phyloP scores from a whole-genome alignment of 805 yeast genomes.

The Zygosaccharomyces gambellarensis region DNA sequence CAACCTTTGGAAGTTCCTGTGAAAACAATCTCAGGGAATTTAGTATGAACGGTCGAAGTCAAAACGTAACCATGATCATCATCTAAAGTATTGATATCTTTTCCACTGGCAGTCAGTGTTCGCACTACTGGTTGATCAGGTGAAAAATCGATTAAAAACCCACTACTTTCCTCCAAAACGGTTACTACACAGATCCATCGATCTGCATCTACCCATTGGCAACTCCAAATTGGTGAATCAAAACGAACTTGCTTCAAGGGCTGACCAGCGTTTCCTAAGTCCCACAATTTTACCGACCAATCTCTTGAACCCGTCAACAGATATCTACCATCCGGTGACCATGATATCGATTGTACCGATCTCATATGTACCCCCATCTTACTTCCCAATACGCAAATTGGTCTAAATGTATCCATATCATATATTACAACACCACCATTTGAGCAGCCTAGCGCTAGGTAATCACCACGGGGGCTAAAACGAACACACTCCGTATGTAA shows the following conservation, averaged over 20 bases:
- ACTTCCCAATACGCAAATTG: constrained; percentile 38
- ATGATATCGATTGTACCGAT: constrained; percentile 64
- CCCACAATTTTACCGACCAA: constrained; percentile 82
- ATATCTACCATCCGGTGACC: constrained; percentile 72
- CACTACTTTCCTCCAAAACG: constrained; percentile 56
- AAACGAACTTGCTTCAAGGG: constrained; percentile 45
- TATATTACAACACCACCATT: constrained; percentile 72
- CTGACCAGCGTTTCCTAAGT: constrained; percentile 42
- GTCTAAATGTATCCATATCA: constrained; percentile 58
- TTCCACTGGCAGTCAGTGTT: neutral
- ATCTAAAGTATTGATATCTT: neutral
- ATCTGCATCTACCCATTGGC: constrained; percentile 24
- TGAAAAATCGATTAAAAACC: constrained; percentile 24
- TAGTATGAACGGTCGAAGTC: constrained; percentile 32
- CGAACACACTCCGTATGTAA: constrained; percentile 64
- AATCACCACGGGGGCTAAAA: constrained; percentile 74
- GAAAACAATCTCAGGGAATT: constrained; percentile 43
- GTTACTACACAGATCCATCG: constrained; percentile 53
- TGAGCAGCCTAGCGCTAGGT: constrained; percentile 71
- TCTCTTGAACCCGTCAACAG: constrained; percentile 71
- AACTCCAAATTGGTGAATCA: constrained; percentile 69
- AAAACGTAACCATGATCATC: constrained; percentile 28
- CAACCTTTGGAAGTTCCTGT: constrained; percentile 81
- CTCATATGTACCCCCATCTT: constrained; percentile 62
- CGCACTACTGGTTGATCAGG: constrained; percentile 4